Evolutionary conservation across 164 flowering plant species (phyloP).

Genomic region (Berberis thunbergii): DNA sequence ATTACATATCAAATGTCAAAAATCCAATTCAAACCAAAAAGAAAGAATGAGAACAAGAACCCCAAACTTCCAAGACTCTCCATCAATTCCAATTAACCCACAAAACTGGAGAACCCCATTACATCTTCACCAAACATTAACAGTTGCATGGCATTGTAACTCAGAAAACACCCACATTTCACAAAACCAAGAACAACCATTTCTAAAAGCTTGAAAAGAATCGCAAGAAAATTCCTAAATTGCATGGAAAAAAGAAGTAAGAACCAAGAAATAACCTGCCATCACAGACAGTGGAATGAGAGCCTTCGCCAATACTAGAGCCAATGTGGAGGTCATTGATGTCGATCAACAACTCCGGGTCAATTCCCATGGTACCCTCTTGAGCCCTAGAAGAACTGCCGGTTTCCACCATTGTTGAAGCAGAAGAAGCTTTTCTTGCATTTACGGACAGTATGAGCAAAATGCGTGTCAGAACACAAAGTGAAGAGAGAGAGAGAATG

Average conservation of each 20-base stretch:
- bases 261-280: slow-evolving; percentile 9
- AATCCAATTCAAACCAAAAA: too few species aligned
- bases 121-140: too few species aligned
- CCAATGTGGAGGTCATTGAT: slow-evolving; percentile 4
- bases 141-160: too few species aligned
- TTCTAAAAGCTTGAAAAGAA: too few species aligned
- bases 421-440: background rate
- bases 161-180: background rate
- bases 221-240: too few species aligned
- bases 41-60: too few species aligned
- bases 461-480: background rate
- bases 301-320: slow-evolving; percentile 11
- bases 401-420: background rate
- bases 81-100: too few species aligned
- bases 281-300: slow-evolving; percentile 14
- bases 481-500: background rate
- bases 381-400: background rate
- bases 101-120: too few species aligned
- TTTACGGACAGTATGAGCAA: too few species aligned
- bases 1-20: too few species aligned
- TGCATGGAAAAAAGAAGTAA: too few species aligned
- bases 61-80: too few species aligned
- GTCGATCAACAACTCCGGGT: slow-evolving; percentile 8
- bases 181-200: background rate
- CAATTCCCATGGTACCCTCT: background rate